Conservation (phyloP, 441 rosid species). For the Lepidium campestre region DNA sequence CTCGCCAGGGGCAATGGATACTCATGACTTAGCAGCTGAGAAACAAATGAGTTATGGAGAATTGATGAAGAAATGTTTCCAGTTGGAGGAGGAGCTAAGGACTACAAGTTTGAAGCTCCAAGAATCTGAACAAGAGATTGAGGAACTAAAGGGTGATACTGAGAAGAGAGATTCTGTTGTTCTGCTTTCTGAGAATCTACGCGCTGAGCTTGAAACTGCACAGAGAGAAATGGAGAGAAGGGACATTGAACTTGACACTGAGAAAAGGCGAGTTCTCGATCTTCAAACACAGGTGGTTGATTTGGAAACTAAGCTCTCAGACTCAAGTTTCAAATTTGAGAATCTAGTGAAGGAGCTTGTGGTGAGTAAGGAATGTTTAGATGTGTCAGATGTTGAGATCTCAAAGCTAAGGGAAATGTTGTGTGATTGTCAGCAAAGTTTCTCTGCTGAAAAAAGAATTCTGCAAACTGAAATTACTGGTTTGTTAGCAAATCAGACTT, state of each 20-base stretch:
- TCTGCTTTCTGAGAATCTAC: constrained; percentile 23
- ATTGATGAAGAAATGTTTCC: constrained; percentile 19
- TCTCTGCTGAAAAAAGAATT: constrained; percentile 39
- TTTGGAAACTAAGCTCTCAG: constrained; percentile 30
- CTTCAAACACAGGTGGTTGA: constrained; percentile 38
- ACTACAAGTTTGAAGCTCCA: constrained; percentile 37
- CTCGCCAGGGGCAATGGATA: constrained; percentile 29
- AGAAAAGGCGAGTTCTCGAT: constrained; percentile 36
- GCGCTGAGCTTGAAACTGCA: constrained; percentile 48
- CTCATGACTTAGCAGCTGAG: constrained; percentile 11
- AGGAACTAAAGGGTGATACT: constrained; percentile 39
- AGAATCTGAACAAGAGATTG: constrained; percentile 51
- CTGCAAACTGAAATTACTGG: constrained; percentile 32
- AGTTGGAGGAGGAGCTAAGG: constrained; percentile 45
- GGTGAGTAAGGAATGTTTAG: constrained; percentile 22
- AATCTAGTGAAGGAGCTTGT: constrained; percentile 33
- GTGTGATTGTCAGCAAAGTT: constrained; percentile 33
- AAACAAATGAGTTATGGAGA: constrained; percentile 35
- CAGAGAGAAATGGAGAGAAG: constrained; percentile 29
- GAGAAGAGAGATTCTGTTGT: constrained; percentile 27
- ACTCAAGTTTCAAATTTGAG: constrained; percentile 16
- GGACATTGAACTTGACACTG: constrained; percentile 38
- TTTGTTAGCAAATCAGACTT: constrained; percentile 33
- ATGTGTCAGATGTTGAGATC: constrained; percentile 29
- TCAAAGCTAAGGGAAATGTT: constrained; percentile 25